Evolutionary conservation across 179 eudicot species (phyloP).

Genomic region (Vitellaria paradoxa): DNA sequence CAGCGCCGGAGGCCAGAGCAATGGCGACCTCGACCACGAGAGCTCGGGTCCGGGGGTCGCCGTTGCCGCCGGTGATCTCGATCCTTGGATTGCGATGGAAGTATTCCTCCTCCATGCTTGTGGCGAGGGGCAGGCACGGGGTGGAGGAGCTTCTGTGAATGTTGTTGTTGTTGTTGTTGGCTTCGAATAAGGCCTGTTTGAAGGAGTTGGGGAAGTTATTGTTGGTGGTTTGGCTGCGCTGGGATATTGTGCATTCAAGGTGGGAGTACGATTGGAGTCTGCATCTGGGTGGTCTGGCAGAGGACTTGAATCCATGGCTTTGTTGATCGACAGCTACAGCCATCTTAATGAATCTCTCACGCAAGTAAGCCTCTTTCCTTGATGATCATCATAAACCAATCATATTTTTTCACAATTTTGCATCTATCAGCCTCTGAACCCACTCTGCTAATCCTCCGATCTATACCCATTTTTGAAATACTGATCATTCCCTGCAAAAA

Average conservation of each 20-base stretch:
- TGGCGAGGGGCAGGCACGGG: constrained; percentile 67
- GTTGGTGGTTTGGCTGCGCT: constrained; percentile 30
- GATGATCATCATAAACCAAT: too few relatives aligned
- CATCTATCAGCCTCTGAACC: constrained; percentile 21
- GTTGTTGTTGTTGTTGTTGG: constrained; percentile 40
- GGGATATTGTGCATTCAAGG: constrained; percentile 57
- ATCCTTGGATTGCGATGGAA: constrained; percentile 42
- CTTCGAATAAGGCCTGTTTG: constrained; percentile 34
- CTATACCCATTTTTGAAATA: background rate
- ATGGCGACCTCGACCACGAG: constrained; percentile 81
- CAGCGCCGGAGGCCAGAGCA: constrained; percentile 67
- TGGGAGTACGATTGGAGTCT: constrained; percentile 70
- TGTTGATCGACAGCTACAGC: constrained; percentile 72
- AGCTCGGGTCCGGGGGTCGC: constrained; percentile 56
- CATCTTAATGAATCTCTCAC: constrained; percentile 44
- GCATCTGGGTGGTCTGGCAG: constrained; percentile 65
- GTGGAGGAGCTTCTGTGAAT: constrained; percentile 84
- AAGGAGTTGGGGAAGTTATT: constrained; percentile 35
- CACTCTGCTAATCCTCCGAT: constrained; percentile 30
- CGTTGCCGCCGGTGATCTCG: constrained; percentile 65
- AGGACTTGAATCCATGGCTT: constrained; percentile 60
- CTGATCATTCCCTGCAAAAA: background rate
- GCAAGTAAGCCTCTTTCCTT: background rate
- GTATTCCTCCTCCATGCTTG: constrained; percentile 36
- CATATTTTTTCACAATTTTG: background rate